Base-by-base conservation (phyloP, 176 grass and related monocot genomes). In the Alopecurus myosuroides region DNA sequence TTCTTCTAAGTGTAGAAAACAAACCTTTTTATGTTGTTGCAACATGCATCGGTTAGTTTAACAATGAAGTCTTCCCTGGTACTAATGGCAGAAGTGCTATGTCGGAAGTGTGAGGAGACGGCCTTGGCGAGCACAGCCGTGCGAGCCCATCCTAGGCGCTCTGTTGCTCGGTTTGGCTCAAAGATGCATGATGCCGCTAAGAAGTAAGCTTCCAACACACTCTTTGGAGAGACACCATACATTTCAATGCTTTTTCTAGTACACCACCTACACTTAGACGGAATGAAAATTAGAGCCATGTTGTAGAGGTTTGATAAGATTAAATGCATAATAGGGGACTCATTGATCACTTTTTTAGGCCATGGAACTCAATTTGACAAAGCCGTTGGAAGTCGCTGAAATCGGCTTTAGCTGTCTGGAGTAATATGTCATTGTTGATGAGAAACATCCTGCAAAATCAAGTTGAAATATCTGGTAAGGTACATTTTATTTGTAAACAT, bases 351-450 rank as follows among this genome's bases (percentile, higher is more conserved):
- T 26, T 85, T 82, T 82, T 70, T 1, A 97, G 58, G 30, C 22
- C 60, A 3, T 76, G 61, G 88, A 83, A 97, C 76, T 97, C 94
- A 0, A 80, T 29, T 34, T 76, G 88, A 78, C 87, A 76, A 0
- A 55, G 63, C 13, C 66, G 30, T 41, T 94, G 92, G 39, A 86
- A 97, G 2, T 30, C 29, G 7, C 81, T 85, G 37, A 87, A 97
- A 77, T 94, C 94, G 1, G 52, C 77, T 68, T 81, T 94, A 0
- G 94, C 92, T 9, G 77, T 37, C 68, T 87, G n/a, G 51, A 94
- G 80, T 58, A 85, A 94, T 9, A 76, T 7, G 31, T 91, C 88
- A 10, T 89, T 97, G 85, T 31, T 92, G 39, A 94, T 52, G 9
- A 89, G 58, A 7, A 49, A 61, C 92, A 92, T 97, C 88, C 92